phyloP scores from a whole-genome alignment of 306 rosid species.

The Gastrolobium bilobum region DNA sequence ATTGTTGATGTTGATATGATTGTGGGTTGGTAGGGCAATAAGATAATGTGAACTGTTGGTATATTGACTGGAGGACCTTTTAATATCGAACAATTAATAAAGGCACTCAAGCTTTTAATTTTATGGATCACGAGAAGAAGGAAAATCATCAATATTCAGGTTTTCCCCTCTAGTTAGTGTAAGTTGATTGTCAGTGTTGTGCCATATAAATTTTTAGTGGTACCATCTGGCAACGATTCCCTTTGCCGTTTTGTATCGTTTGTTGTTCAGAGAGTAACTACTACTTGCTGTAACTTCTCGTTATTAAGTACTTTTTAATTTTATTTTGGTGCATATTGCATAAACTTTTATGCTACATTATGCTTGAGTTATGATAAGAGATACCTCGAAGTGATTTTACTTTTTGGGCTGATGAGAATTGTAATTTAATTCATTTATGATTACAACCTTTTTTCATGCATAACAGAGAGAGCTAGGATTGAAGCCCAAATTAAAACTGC shows the following conservation, averaged over 20 bases:
- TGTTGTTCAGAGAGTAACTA: neutral
- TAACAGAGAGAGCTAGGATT: constrained; percentile 76
- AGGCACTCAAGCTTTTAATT: neutral
- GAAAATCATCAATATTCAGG: neutral
- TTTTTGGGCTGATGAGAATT: neutral
- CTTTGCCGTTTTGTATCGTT: constrained; percentile 7
- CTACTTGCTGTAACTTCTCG: neutral
- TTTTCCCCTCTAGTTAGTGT: neutral
- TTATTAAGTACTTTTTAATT: neutral
- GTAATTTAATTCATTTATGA: constrained; percentile 17
- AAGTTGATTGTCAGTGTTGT: neutral
- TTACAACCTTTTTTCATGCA: neutral
- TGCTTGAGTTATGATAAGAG: neutral
- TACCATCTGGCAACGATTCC: neutral
- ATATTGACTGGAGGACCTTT: constrained; percentile 3
- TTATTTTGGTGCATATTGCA: neutral
- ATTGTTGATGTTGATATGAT: neutral
- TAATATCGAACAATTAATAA: neutral
- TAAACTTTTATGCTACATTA: neutral
- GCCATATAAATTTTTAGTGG: neutral
- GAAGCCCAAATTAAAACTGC: constrained; percentile 85
- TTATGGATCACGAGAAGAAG: neutral
- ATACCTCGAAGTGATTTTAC: constrained; percentile 16
- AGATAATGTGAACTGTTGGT: neutral
- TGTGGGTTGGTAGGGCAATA: neutral